Evolutionary conservation across 768 basidiomycete species (phyloP), one percentile per base, ranked within the genome.

Genomic region (Collybia nuda): DNA sequence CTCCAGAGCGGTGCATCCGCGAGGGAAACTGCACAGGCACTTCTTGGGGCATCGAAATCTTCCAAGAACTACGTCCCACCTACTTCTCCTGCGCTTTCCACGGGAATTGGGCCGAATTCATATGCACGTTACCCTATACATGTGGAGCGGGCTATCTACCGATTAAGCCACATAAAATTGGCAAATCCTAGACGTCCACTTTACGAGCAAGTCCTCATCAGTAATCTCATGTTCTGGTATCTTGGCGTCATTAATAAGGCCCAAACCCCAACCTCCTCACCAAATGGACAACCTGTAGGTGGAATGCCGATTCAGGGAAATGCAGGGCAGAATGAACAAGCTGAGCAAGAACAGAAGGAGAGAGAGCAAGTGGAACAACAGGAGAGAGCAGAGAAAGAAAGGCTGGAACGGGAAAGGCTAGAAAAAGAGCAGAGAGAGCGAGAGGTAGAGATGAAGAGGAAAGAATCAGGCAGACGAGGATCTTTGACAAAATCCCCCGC

Each of bases 221-320:
- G 88, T 63, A 93, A 93, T 64, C 73, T 93, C 61, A 97, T 96
- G 93, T 98, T 99, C 77, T 99, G 97, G 97, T 99, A 98, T 66
- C 79, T 99, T 32, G 93, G 95, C 11, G 86, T 98, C 57, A 98
- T 98, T 71, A 97, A 98, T 69, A 94, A 96, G 70, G 82, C 91
- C 17, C 87, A 86, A 61, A 79, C 62, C 46, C 72, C 77, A 12
- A 67, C 74, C 3, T 64, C 72, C 11, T 58, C 76, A 35, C 56
- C 70, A 23, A 65, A 62, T 35, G 66, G 54, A 29, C 68, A 69
- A 47, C 47, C 62, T 15, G 64, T 63, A 11, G 58, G 45, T 8
- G 46, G 46, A 6, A 51, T 64, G 4, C 62, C 60, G 29, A 44
- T 64, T 35, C 52, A 60, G 40, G 40, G 24, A 44, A 60, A 66